Evolutionary conservation across 148 eudicot species (phyloP), one percentile per base, ranked within the genome.

Genomic region (Pouteria glomerata): DNA sequence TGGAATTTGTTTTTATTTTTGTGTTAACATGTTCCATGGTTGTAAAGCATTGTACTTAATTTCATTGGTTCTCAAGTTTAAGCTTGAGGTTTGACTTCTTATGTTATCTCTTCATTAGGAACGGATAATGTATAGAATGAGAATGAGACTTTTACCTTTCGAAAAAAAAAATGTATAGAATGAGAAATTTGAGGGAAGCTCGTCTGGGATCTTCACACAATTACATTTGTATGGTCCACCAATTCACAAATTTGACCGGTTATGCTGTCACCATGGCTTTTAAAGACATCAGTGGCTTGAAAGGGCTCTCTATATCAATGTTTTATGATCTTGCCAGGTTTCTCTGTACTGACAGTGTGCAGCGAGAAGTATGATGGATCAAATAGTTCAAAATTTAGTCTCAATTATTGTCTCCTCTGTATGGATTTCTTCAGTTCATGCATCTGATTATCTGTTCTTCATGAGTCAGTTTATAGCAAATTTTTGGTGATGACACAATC

Each of bases 341-440:
- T 90, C 88, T 88, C 91, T 90, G 90, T 78, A 85, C 84, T 90
- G 92, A 80, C 90, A 88, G 91, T 90, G 90, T 93, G 88, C 96
- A 88, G 89, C n/a, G 93, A 88, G 90, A 93, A 90, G 92, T 93
- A 90, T 90, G 82, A 84, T 87, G 90, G 93, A 84, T 85, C 89
- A 64, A 19, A 93, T 85, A 86, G 69, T 67, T 63, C 37, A 30
- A 50, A n/a, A n/a, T n/a, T n/a, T n/a, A n/a, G n/a, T n/a, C n/a
- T n/a, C n/a, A n/a, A n/a, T n/a, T n/a, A n/a, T n/a, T n/a, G n/a
- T n/a, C n/a, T n/a, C n/a, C n/a, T n/a, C n/a, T n/a, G n/a, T n/a
- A n/a, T n/a, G n/a, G n/a, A n/a, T n/a, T 39, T 39, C n/a, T 39
- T 39, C 44, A 4, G 5, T 10, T 39, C 10, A 10, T 39, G 0